These are phyloP conservation scores for Rhododendron ovatum DNA, from an alignment of 148 eudicot species.

Conservation along the genomic window DNA sequence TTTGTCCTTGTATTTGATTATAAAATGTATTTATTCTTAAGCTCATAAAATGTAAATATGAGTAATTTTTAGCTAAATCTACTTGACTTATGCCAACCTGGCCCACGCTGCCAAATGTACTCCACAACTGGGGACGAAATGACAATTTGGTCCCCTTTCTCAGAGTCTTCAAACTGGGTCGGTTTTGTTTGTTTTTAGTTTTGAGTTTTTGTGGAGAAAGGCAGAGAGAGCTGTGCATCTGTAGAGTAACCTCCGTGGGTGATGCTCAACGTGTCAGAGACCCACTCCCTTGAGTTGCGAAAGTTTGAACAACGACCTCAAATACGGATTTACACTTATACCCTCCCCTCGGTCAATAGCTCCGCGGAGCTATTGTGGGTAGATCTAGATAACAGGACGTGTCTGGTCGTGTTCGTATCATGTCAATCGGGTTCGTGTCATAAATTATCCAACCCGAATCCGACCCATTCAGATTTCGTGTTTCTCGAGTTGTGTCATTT, in stretches of 20 bases:
- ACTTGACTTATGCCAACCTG: too few relatives aligned
- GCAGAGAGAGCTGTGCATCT: background rate
- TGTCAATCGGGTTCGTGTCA: too few relatives aligned
- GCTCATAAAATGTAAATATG: too few relatives aligned
- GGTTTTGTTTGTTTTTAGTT: background rate
- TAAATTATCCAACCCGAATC: too few relatives aligned
- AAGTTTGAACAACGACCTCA: conserved; percentile 5
- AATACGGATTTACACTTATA: background rate
- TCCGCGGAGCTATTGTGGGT: too few relatives aligned
- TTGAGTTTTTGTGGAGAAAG: background rate
- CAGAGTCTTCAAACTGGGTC: background rate
- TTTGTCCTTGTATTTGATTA: too few relatives aligned
- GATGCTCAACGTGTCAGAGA: conserved; percentile 3
- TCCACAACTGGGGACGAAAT: background rate
- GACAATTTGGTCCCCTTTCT: background rate
- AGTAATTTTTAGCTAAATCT: too few relatives aligned
- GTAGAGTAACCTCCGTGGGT: conserved; percentile 8
- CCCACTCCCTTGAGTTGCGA: background rate
- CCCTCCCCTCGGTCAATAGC: background rate
- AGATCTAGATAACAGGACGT: too few relatives aligned
- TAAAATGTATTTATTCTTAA: too few relatives aligned
- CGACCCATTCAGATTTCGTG: too few relatives aligned
- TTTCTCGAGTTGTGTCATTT: too few relatives aligned
- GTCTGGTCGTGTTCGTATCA: too few relatives aligned
- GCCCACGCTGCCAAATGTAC: background rate